Conservation (phyloP, 148 eudicot species). For the Gaultheria prostrata region DNA sequence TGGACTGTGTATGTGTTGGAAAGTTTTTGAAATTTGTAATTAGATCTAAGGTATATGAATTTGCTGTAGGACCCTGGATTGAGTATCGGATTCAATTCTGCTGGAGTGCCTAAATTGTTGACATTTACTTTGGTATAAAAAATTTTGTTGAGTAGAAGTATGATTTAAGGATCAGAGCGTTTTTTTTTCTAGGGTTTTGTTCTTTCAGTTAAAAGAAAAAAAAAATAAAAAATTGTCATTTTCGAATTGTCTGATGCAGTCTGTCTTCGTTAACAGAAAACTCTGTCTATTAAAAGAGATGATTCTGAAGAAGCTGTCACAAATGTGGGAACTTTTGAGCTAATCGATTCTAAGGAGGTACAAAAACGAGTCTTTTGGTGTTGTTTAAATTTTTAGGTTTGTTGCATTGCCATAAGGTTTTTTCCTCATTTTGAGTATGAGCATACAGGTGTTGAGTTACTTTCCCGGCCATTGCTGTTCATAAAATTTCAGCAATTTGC, state of each 20-base stretch:
- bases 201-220: neutral
- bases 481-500: neutral
- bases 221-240: neutral
- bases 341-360: constrained; percentile 30
- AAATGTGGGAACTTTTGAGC: constrained; percentile 28
- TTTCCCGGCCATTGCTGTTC: constrained; percentile 1
- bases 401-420: neutral
- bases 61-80: neutral
- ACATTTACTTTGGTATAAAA: neutral
- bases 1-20: neutral
- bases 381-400: constrained; percentile 8
- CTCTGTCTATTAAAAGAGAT: constrained; percentile 18
- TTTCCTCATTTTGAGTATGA: neutral
- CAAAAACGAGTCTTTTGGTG: constrained; percentile 18
- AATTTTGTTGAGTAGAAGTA: neutral
- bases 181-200: neutral
- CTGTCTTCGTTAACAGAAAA: constrained; percentile 25
- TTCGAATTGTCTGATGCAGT: constrained; percentile 26
- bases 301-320: constrained; percentile 28
- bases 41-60: neutral
- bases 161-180: neutral
- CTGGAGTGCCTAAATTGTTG: neutral
- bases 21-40: neutral
- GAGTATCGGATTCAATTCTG: neutral
- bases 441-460: neutral